Base-by-base conservation (phyloP, 2,329 filamentous ascomycete species). In the Fusarium lateritium region DNA sequence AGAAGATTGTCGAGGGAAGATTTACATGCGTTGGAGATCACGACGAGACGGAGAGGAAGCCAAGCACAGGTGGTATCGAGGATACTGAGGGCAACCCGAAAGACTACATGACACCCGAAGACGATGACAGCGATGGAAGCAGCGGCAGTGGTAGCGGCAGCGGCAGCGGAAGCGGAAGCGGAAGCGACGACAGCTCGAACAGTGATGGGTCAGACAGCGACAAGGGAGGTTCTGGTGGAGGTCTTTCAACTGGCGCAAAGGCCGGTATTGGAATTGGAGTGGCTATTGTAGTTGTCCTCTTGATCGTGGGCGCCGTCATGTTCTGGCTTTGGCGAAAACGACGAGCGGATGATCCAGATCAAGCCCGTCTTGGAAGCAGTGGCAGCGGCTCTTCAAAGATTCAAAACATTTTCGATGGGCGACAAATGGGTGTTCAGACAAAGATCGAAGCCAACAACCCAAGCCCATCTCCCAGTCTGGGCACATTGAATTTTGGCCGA, bases 21-120 rank as follows among this genome's bases (percentile, higher is more conserved):
- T 76, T 73, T 36, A 38, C 59, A 3, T 76, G 74, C 38, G 65
- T 70, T 7, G 74, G 74, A 21, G 56, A 72, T 40, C 73, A 75
- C 46, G 66, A 74, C 10, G 44, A 73, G 57, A 75, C 71, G 53
- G 65, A 73, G 33, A 64, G 73, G 13, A 67, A 71, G 62, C 47
- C 74, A 2, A 75, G 71, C 19, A 76, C 74, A 4, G 70, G 74
- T 8, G 74, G 74, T 9, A 76, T 75, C 6, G 71, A 76, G 39
- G 13, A 76, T 22, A 75, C 73, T 0, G 70, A 75, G 39, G 73
- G 73, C 1, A 70, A 73, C 21, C 65, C 73, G 0, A 40, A 73
- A 26, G 72, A 75, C 33, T 75, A 75, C 22, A 75, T 72, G 47
- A 57, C 66, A n/a, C 44, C 69, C 26, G 56, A 62, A 7, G 63